Conservation (phyloP, 176 grass and related monocot genomes). For the Dactylis glomerata region DNA sequence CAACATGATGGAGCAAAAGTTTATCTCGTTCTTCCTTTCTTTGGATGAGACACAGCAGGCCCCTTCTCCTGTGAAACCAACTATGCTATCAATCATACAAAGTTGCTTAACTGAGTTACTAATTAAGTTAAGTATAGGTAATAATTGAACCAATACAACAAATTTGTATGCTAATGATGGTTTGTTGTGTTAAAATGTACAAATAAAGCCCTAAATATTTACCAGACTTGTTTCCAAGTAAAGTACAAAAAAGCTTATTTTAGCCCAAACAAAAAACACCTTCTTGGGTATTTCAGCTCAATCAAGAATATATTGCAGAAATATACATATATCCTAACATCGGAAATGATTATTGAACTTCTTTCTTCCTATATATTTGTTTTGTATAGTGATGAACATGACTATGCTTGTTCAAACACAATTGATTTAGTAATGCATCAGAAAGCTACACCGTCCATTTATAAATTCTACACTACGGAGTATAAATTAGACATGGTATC, state of each 20-base stretch:
- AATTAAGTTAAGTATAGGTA: not conserved
- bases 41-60: not conserved
- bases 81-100: too few species aligned
- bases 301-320: too few species aligned
- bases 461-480: too few species aligned
- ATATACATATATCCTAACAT: not conserved
- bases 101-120: too few species aligned
- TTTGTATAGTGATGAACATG: not conserved
- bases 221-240: not conserved
- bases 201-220: not conserved
- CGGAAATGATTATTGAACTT: too few species aligned
- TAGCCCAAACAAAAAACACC: not conserved
- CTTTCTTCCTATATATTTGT: not conserved
- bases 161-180: not conserved
- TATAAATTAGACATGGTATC: not conserved
- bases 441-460: not conserved
- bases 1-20: not conserved
- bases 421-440: not conserved
- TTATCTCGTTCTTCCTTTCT: too few species aligned
- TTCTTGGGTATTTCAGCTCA: not conserved
- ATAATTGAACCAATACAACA: not conserved
- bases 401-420: not conserved
- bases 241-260: not conserved
- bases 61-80: too few species aligned
- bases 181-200: not conserved